phyloP scores from a whole-genome alignment of 148 eudicot genomes.

The Diospyros lotus region DNA sequence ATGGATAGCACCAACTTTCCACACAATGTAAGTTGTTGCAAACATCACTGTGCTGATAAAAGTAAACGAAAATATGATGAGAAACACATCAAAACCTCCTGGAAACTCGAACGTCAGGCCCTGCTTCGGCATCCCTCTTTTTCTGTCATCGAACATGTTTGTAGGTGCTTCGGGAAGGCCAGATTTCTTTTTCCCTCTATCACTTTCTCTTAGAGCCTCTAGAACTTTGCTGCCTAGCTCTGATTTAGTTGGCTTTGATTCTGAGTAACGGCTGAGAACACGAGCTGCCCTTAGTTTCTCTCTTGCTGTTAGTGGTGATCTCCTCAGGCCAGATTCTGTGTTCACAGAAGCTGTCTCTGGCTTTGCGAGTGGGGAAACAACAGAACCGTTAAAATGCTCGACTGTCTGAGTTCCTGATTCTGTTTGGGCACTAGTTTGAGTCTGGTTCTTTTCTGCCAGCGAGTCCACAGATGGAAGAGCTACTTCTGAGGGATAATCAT shows the following conservation, averaged over 20 bases:
- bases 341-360: slow-evolving; percentile 21
- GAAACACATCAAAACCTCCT: slow-evolving; percentile 62
- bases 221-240: slow-evolving; percentile 67
- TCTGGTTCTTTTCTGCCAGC: slow-evolving; percentile 6
- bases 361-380: slow-evolving; percentile 11
- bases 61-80: slow-evolving; percentile 61
- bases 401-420: slow-evolving; percentile 13
- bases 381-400: slow-evolving; percentile 14
- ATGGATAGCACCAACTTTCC: slow-evolving; percentile 97
- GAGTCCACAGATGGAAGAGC: slow-evolving; percentile 21
- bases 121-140: slow-evolving; percentile 77
- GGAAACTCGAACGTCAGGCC: slow-evolving; percentile 83
- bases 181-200: slow-evolving; percentile 62
- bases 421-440: slow-evolving; percentile 18
- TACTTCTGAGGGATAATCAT: slow-evolving; percentile 11
- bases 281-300: slow-evolving; percentile 93
- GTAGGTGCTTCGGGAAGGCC: slow-evolving; percentile 98
- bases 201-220: slow-evolving; percentile 75
- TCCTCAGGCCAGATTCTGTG: slow-evolving; percentile 28
- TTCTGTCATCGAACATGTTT: slow-evolving; percentile 77
- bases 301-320: slow-evolving; percentile 69
- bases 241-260: slow-evolving; percentile 51
- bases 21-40: slow-evolving; percentile 80
- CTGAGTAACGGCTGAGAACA: slow-evolving; percentile 73
- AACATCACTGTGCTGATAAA: slow-evolving; percentile 83